Base-by-base conservation (phyloP, 2,329 filamentous ascomycete genomes). In the Aspergillus sp. region DNA sequence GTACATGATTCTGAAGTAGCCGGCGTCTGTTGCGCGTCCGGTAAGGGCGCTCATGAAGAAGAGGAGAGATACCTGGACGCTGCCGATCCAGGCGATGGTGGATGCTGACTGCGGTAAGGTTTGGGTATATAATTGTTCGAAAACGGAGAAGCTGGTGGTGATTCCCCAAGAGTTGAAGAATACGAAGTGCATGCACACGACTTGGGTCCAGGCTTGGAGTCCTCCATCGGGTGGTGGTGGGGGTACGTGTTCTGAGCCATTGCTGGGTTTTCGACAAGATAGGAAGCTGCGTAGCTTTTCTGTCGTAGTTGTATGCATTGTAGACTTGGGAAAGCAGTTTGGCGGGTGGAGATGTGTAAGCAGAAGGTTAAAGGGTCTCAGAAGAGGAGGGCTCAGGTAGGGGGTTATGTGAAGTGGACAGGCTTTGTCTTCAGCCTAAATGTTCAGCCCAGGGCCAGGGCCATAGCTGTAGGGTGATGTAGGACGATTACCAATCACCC, bases 11-110 rank as follows among this genome's bases (percentile, higher is more conserved):
- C 68, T 68, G 61, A 79, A 79, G 57, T 77, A 75, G 6, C 79
- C 78, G 19, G 75, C 73, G 58, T 81, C 78, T 5, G 74, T 73
- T 2, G 76, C 69, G 9, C 74, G 72, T 2, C 78, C 78, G 8
- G 76, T 71, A 32, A 80, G 70, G 8, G 73, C 76, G 4, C 78
- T 76, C 5, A 79, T 63, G 50, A 79, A 76, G 63, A 79, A 79
- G 13, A 80, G 68, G 13, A 80, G 67, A 61, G 78, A 81, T 38
- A 78, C 67, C 61, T 81, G 78, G 5, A 80, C 64, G 3, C 69
- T 70, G 10, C 79, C 78, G 13, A 53, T 53, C 50, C 32, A 53
- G 32, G 50, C 41, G 12, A 53, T 53, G n/a, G 19, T 9, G 5
- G 50, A 53, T 4, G 50, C 19, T 2, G 50, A 39, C 6, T 39